phyloP scores from a whole-genome alignment of 2,329 filamentous ascomycete species.

The Diaporthe humulicola region DNA sequence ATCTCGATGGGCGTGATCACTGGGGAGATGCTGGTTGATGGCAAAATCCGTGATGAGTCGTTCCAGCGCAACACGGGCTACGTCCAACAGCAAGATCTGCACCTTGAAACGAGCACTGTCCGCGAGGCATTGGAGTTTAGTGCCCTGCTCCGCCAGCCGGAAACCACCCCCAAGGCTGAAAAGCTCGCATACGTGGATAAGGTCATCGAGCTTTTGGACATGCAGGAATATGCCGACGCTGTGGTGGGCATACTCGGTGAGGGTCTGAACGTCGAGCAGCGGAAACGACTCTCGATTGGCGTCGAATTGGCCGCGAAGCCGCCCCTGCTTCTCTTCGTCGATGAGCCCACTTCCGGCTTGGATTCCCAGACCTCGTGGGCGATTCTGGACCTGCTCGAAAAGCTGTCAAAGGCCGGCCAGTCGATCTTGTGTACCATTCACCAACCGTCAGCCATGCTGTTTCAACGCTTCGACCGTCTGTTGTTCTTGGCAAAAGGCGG shows the following conservation, averaged over 20 bases:
- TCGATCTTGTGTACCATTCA: constrained; percentile 95
- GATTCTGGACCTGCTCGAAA: constrained; percentile 86
- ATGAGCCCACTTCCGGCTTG: constrained; percentile 91
- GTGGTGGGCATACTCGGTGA: constrained; percentile 78
- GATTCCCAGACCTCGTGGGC: constrained; percentile 93
- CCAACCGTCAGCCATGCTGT: constrained; percentile 90
- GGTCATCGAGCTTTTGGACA: constrained; percentile 76
- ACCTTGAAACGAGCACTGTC: constrained; percentile 74
- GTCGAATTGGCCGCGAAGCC: constrained; percentile 97
- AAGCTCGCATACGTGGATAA: constrained; percentile 76
- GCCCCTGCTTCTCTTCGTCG: constrained; percentile 86
- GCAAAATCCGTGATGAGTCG: constrained; percentile 70
- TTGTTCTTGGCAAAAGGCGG: constrained; percentile 81
- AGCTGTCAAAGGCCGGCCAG: constrained; percentile 86
- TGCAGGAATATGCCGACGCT: constrained; percentile 76
- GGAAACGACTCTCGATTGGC: constrained; percentile 65
- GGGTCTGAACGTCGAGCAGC: constrained; percentile 59
- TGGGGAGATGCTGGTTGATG: constrained; percentile 78
- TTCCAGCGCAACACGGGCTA: constrained; percentile 79
- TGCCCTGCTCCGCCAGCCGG: constrained; percentile 74
- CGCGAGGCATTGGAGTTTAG: constrained; percentile 75
- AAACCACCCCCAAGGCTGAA: constrained; percentile 66
- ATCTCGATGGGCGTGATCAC: constrained; percentile 78
- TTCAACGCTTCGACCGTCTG: constrained; percentile 86
- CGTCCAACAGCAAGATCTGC: constrained; percentile 77